Conservation (phyloP, 2,329 filamentous ascomycete genomes). For the Exophiala sideris region DNA sequence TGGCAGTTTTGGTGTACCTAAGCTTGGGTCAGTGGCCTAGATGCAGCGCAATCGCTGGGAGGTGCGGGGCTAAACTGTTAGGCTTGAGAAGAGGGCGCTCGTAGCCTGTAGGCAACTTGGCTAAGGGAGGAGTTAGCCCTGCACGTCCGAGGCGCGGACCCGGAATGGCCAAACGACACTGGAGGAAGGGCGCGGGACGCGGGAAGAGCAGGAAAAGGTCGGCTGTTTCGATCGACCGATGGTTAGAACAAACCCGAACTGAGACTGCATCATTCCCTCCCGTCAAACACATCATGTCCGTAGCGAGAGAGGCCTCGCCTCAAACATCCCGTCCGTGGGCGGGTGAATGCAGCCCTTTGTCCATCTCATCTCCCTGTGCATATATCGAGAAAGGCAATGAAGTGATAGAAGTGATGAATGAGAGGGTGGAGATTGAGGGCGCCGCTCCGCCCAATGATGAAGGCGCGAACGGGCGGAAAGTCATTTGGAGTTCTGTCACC, state of each 20-base stretch:
- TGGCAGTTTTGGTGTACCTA: neutral
- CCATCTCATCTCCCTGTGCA: no score
- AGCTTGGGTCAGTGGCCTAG: no score
- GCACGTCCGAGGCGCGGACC: neutral
- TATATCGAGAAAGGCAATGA: neutral
- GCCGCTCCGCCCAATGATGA: constrained; percentile 1
- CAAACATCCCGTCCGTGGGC: no score
- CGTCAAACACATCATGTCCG: no score
- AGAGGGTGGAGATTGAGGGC: constrained; percentile 3
- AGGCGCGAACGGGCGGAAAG: neutral
- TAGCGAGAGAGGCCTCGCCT: no score
- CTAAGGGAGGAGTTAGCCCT: no score
- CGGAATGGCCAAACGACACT: constrained; percentile 1
- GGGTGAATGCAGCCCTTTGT: no score
- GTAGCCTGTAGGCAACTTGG: neutral
- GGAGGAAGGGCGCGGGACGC: neutral
- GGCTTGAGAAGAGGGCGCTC: neutral
- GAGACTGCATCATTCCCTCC: no score
- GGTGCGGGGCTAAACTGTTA: no score
- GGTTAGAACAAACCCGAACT: neutral
- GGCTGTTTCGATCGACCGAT: neutral
- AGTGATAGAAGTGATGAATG: neutral
- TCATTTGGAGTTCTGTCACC: neutral
- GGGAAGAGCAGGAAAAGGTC: neutral
- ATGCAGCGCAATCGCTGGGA: no score